phyloP scores from a whole-genome alignment of 2,329 filamentous ascomycete genomes.

The Myriosclerotinia curreyana region DNA sequence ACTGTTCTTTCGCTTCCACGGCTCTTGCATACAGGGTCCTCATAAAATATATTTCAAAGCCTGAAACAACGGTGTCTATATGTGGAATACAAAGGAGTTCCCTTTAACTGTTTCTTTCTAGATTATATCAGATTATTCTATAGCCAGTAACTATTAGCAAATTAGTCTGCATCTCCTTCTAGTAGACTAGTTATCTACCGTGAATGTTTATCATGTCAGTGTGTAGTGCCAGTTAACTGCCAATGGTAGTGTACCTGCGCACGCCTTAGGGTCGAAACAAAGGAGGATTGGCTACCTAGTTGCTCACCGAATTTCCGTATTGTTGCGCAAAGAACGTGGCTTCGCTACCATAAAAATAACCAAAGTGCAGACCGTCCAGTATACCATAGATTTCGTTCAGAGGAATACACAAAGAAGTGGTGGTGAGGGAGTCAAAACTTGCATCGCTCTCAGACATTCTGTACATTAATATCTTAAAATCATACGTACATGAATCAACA shows the following conservation, averaged over 20 bases:
- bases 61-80: constrained; percentile 11
- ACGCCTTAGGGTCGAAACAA: constrained; percentile 7
- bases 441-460: constrained; percentile 11
- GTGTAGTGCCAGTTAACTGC: neutral
- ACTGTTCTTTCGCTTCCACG: neutral
- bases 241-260: neutral
- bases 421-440: neutral
- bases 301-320: neutral
- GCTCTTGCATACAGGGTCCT: neutral
- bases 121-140: constrained; percentile 10
- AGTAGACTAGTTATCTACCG: neutral
- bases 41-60: neutral
- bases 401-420: neutral
- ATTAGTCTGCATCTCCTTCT: neutral
- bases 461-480: constrained; percentile 7
- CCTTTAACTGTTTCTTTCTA: constrained; percentile 1
- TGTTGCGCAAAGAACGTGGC: neutral
- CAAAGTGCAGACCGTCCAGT: neutral
- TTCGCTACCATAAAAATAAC: neutral
- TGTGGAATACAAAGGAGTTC: neutral
- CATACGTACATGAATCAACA: constrained; percentile 1
- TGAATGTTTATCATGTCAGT: constrained; percentile 1
- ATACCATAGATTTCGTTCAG: neutral
- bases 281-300: constrained; percentile 8
- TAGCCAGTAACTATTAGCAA: constrained; percentile 1